Percentiles rank a stretch among this genome's conserved stretches.
These are phyloP conservation scores for Melampsora larici-populina DNA, from an alignment of 1,284 basidiomycete species.

Conservation along the genomic window DNA sequence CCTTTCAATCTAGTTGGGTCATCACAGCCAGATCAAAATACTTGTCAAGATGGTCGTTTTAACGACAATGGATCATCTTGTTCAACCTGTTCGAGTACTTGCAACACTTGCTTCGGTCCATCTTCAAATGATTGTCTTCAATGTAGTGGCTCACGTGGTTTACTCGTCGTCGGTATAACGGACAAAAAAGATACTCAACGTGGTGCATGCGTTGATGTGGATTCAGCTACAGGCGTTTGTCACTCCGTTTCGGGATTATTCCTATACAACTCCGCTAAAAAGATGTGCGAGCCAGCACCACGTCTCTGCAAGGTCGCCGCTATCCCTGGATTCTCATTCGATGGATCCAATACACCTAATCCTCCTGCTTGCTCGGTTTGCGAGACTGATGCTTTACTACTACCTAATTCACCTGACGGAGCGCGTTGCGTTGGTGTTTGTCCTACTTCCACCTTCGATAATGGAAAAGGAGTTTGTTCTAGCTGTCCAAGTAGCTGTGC, in stretches of 20 bases:
- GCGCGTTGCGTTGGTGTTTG: conserved; percentile 21
- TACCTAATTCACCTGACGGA: conserved; percentile 8
- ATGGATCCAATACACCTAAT: not conserved
- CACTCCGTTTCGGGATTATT: conserved; percentile 10
- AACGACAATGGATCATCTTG: conserved; percentile 24
- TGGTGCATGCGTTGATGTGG: conserved; percentile 24
- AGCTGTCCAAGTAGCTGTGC: conserved; percentile 19
- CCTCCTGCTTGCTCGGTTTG: conserved; percentile 23
- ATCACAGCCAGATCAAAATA: not conserved
- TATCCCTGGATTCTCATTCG: conserved; percentile 33
- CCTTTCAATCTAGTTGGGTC: conserved; percentile 1
- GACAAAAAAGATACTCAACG: conserved; percentile 10
- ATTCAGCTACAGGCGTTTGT: conserved; percentile 26
- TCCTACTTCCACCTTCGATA: conserved; percentile 21
- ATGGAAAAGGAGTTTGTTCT: conserved; percentile 9
- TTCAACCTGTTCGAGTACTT: conserved; percentile 7
- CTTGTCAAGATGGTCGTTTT: conserved; percentile 27
- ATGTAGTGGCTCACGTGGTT: conserved; percentile 9
- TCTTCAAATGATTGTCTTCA: conserved; percentile 20
- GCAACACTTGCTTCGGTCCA: conserved; percentile 29
- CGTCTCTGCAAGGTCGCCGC: conserved; percentile 22
- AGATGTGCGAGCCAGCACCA: conserved; percentile 30
- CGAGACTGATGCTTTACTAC: conserved; percentile 19
- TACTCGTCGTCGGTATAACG: conserved; percentile 12
- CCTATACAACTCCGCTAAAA: conserved; percentile 29